Conservation (phyloP, 768 basidiomycete genomes). For the Butyriboletus loyo region DNA sequence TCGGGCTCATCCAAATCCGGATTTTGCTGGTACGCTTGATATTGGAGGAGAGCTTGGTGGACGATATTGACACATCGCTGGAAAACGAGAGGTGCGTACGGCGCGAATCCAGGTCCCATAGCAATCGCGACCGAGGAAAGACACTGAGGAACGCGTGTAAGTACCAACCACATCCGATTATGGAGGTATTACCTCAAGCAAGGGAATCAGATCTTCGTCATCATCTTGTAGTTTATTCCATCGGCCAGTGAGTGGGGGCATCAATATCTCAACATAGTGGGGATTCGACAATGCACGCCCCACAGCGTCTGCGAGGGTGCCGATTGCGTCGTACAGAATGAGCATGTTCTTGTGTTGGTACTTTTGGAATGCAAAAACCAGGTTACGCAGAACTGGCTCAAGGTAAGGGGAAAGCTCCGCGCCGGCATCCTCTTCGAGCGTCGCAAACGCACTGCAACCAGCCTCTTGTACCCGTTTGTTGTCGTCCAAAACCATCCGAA, state of each 20-base stretch:
- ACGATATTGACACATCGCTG: constrained; percentile 88
- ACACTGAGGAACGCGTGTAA: constrained; percentile 54
- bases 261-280: constrained; percentile 87
- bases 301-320: constrained; percentile 95
- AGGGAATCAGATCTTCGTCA: constrained; percentile 89
- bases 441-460: constrained; percentile 97
- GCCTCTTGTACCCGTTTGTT: constrained; percentile 99
- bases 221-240: constrained; percentile 92
- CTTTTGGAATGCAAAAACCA: constrained; percentile 95
- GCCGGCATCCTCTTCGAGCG: constrained; percentile 96
- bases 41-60: constrained; percentile 76
- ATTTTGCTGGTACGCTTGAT: constrained; percentile 85
- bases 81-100: constrained; percentile 89
- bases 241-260: constrained; percentile 88
- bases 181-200: constrained; percentile 74
- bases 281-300: constrained; percentile 84
- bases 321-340: constrained; percentile 98
- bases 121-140: constrained; percentile 97
- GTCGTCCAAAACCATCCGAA: constrained; percentile 95
- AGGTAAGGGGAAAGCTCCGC: constrained; percentile 86
- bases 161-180: constrained; percentile 1
- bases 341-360: constrained; percentile 99
- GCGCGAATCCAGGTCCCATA: constrained; percentile 83
- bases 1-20: constrained; percentile 94
- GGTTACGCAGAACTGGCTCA: constrained; percentile 90